These are phyloP conservation scores for Epithemia pelagica DNA, from an alignment of 108 stramenopile genomes.

Conservation along the genomic window DNA sequence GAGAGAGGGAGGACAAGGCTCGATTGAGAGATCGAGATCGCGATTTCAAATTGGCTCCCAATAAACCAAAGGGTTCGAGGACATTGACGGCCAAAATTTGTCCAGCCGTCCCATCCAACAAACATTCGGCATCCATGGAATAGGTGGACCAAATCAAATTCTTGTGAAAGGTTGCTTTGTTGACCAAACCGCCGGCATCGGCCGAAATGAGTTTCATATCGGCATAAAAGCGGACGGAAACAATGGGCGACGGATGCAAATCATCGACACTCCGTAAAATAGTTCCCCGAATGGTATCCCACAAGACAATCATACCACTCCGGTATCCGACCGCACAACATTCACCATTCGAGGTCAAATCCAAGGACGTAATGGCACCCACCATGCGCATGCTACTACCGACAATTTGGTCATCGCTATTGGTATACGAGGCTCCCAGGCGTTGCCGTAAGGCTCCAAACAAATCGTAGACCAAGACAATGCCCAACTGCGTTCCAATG, in stretches of 20 bases:
- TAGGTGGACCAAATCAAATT: conserved; percentile 69
- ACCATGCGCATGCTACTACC: conserved; percentile 15
- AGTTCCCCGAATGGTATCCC: conserved; percentile 74
- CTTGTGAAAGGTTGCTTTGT: conserved; percentile 67
- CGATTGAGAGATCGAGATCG: background rate
- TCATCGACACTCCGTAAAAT: conserved; percentile 43
- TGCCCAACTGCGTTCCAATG: conserved; percentile 71
- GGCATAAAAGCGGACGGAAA: conserved; percentile 46
- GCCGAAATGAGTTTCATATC: conserved; percentile 65
- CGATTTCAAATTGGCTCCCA: background rate
- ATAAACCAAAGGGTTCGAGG: conserved; percentile 33
- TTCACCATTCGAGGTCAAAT: conserved; percentile 64
- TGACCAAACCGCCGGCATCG: conserved; percentile 83
- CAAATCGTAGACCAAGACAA: conserved; percentile 75
- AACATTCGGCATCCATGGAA: conserved; percentile 75
- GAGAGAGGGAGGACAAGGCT: conserved; percentile 26
- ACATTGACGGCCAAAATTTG: conserved; percentile 75
- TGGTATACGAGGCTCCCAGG: conserved; percentile 15
- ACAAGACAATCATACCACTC: conserved; percentile 62
- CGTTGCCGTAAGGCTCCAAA: conserved; percentile 77
- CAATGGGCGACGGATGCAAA: conserved; percentile 51
- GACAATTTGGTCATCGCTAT: background rate
- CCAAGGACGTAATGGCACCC: conserved; percentile 71
- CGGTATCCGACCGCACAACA: conserved; percentile 65
- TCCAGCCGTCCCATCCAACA: conserved; percentile 85